Evolutionary conservation across 257 asterid genomes (phyloP), one percentile per base, ranked within the genome.

Genomic region (Nicotiana obtusifolia): DNA sequence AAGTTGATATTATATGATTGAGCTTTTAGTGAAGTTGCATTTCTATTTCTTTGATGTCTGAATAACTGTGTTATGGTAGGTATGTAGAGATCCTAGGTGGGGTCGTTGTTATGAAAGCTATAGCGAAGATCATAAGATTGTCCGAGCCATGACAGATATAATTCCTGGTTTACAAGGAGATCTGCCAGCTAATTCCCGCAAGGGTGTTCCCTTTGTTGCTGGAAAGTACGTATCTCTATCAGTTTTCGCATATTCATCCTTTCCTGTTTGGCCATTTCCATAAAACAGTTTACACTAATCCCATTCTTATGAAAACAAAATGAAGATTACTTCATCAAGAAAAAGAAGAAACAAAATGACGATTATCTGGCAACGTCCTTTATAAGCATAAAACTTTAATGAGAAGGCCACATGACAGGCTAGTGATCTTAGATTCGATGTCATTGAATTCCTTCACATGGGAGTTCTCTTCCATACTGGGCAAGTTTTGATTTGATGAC

Each of bases 101-200:
- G 90, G 90, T 5, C 77, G 90, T 24, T 87, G 90, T 67, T 85
- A 81, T 10, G 90, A 87, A 85, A 87, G 90, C 82, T 87, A 69
- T 33, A 87, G 90, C 4, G 90, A 87, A 30, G 88, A 87, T 81
- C 84, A 66, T 19, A 71, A 19, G 5, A 78, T 87, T 81, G 90
- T 87, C 19, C 82, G 75, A 17, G 4, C 41, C 17, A 87, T 85
- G 90, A 85, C 88, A 19, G 84, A 83, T 26, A 10, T 83, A 10
- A 81, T 87, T 1, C 64, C 82, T 57, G 90, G 90, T 22, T 78
- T 87, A 24, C 90, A 87, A 83, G 90, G 90, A 64, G 87, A 87
- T 19, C 17, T 85, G n/a, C 88, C 90, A 3, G 10, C 84, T 19
- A n/a, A 54, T 33, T 22, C 33, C 5, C 80, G 80, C 15, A 68